A percentile compares a stretch with the other conserved stretches of the same genome.
Conservation (phyloP, 164 flowering plant genomes). For the Berberis thunbergii region DNA sequence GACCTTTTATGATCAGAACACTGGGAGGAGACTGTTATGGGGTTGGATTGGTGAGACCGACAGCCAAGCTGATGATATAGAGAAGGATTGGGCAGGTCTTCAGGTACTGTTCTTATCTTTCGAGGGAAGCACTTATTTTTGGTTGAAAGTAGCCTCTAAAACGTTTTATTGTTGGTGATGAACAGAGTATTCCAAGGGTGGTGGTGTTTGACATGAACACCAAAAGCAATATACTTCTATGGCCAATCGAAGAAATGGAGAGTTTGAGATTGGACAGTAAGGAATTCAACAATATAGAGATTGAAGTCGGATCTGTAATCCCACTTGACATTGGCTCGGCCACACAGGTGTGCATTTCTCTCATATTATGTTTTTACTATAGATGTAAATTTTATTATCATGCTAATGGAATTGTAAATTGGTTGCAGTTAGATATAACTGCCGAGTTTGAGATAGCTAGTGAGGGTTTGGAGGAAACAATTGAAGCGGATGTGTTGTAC, state of each 20-base stretch:
- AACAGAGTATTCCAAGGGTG: constrained; percentile 65
- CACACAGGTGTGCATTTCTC: constrained; percentile 31
- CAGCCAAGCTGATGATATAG: constrained; percentile 49
- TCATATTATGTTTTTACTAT: not conserved
- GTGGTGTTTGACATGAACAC: constrained; percentile 53
- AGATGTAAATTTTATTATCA: not conserved
- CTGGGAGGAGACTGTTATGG: not conserved
- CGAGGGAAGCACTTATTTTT: not conserved
- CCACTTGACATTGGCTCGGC: constrained; percentile 43
- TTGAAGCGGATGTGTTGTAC: constrained; percentile 29
- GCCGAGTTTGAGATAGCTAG: constrained; percentile 65
- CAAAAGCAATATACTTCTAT: constrained; percentile 51
- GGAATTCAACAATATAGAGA: constrained; percentile 26
- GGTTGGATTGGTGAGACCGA: constrained; percentile 41
- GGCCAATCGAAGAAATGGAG: constrained; percentile 83
- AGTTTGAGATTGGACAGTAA: constrained; percentile 37
- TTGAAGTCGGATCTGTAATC: constrained; percentile 45
- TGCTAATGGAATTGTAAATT: not conserved
- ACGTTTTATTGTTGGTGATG: not conserved
- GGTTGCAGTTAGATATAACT: constrained; percentile 52
- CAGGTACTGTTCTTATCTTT: not conserved
- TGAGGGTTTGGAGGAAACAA: constrained; percentile 25
- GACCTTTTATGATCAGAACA: constrained; percentile 3
- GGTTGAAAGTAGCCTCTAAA: not conserved
- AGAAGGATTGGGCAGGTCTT: constrained; percentile 38